Base-by-base conservation (phyloP, 176 grass and related monocot genomes). In the Panicum miliaceum region DNA sequence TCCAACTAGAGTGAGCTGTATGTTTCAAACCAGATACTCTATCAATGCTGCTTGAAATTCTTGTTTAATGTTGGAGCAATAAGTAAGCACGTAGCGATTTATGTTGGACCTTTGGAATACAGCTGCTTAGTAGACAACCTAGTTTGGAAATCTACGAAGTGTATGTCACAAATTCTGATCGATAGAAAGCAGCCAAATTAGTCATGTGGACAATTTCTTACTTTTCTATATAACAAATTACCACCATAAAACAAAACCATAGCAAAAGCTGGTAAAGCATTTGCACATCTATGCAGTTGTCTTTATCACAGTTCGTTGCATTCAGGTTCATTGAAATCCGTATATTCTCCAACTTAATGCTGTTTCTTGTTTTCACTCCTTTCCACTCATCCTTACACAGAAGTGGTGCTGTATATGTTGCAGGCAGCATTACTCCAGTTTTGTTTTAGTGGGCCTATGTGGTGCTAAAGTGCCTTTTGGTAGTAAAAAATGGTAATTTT, bases 361-460 rank as follows among this genome's bases (percentile, higher is more conserved):
- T 53, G n/a, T 81, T 51, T 34, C 26, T 43, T 36, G 36, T 90
- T 77, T 37, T 13, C 75, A 48, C 11, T 18, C 20, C 59, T 87
- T 61, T 71, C 22, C 65, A 62, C 75, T 43, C 64, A 65, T 40
- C 57, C 81, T 76, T 86, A 47, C 67, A 62, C 42, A 71, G 38
- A 79, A 82, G 48, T 64, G 35, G 27, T 54, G 6, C 46, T 75
- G 59, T 63, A 78, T 70, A 85, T 75, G 74, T 91, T 89, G 68
- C 89, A 98, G 96, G 82, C 75, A 92, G 51, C n/a, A 41, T 84
- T 58, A 61, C n/a, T 85, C 92, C 76, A 74, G 54, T 81, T 93
- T 98, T 92, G 84, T 93, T 36, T 76, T 93, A 40, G 84, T 88
- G 53, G 92, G 76, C 86, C 80, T 98, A 82, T 66, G 42, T 32